Conservation (phyloP, 2,329 filamentous ascomycete genomes). For the Sporothrix brasiliensis region DNA sequence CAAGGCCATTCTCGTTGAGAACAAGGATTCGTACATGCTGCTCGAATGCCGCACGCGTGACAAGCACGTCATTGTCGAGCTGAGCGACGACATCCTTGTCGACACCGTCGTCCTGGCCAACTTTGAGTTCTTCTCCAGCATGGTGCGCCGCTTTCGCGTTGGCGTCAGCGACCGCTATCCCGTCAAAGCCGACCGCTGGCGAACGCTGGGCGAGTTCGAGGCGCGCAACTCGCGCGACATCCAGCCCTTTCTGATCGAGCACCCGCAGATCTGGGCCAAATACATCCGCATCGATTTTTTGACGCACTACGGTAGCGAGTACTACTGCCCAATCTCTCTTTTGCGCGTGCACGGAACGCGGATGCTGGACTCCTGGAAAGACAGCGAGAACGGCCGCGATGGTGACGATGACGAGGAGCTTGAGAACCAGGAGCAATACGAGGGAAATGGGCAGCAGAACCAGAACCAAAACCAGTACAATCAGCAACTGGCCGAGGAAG, state of each 20-base stretch:
- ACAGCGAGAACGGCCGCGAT: constrained; percentile 69
- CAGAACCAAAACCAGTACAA: constrained; percentile 24
- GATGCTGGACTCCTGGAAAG: constrained; percentile 91
- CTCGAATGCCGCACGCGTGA: constrained; percentile 84
- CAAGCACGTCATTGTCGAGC: constrained; percentile 92
- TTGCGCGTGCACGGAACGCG: constrained; percentile 93
- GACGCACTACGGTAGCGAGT: constrained; percentile 93
- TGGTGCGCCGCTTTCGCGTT: constrained; percentile 86
- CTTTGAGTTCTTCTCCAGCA: constrained; percentile 98
- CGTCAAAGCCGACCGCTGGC: constrained; percentile 90
- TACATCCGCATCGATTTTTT: constrained; percentile 92
- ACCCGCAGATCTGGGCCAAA: constrained; percentile 92
- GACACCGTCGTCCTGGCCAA: constrained; percentile 98
- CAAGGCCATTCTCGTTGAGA: constrained; percentile 87
- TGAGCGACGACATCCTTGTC: constrained; percentile 83
- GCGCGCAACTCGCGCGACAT: constrained; percentile 91
- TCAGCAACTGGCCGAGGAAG: constrained; percentile 19
- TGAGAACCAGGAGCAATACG: constrained; percentile 44
- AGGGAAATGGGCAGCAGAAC: constrained; percentile 43
- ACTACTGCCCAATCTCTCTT: constrained; percentile 90
- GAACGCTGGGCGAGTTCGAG: constrained; percentile 82
- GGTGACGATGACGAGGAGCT: constrained; percentile 59
- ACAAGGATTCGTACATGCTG: constrained; percentile 98
- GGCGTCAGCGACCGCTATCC: constrained; percentile 95
- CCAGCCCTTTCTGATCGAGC: constrained; percentile 90